Evolutionary conservation across 257 asterid genomes (phyloP).

Genomic region (Scutellaria galericulata): DNA sequence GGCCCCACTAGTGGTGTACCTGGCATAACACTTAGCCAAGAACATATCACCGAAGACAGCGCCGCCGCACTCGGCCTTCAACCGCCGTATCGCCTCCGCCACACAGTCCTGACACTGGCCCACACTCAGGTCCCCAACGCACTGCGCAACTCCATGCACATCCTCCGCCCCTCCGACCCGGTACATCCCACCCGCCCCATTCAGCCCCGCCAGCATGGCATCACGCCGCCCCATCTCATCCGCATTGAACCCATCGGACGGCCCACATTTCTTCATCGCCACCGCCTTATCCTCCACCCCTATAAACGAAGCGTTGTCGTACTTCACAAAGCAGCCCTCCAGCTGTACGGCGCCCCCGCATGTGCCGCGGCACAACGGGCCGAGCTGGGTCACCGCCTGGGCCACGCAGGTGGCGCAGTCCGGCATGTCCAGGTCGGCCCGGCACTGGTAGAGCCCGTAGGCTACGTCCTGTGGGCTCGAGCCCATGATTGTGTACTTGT

Average conservation of each 20-base stretch:
- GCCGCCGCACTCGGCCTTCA: constrained; percentile 88
- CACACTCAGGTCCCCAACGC: constrained; percentile 78
- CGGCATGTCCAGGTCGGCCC: constrained; percentile 89
- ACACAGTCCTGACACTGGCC: constrained; percentile 90
- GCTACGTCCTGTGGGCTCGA: constrained; percentile 63
- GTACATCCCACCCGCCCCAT: constrained; percentile 68
- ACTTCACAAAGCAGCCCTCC: constrained; percentile 84
- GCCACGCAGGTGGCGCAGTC: constrained; percentile 93
- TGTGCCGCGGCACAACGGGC: constrained; percentile 55
- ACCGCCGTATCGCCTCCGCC: constrained; percentile 76
- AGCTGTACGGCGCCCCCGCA: constrained; percentile 86
- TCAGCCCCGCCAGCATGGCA: constrained; percentile 63
- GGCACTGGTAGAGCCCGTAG: constrained; percentile 82
- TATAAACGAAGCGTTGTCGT: constrained; percentile 68
- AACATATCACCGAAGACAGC: constrained; percentile 90
- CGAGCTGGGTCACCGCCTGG: constrained; percentile 63
- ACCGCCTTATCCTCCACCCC: constrained; percentile 83
- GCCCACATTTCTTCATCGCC: constrained; percentile 90
- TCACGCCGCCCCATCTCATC: constrained; percentile 70
- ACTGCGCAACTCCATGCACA: constrained; percentile 87
- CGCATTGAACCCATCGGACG: constrained; percentile 60
- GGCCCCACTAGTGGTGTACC: constrained; percentile 78
- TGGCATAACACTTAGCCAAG: constrained; percentile 85
- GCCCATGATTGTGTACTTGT: constrained; percentile 75
- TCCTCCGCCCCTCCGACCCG: constrained; percentile 75